Percentiles rank a stretch among this genome's conserved stretches.
These are phyloP conservation scores for Pterula multifida DNA, from an alignment of 1,284 basidiomycete genomes.

Conservation along the genomic window DNA sequence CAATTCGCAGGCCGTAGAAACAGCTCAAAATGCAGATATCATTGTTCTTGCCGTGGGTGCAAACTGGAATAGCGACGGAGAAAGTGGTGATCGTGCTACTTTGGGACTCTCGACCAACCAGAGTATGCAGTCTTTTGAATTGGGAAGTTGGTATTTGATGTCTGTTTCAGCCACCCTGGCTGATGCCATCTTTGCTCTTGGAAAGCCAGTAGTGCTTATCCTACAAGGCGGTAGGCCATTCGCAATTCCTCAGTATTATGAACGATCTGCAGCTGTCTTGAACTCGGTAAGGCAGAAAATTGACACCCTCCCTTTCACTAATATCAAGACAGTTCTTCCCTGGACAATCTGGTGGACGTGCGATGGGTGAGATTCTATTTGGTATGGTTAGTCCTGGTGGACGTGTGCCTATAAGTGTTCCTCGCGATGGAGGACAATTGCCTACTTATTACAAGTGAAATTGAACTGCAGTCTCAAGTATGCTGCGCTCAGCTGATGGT, in stretches of 20 bases:
- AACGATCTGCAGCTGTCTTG: slow-evolving; percentile 14
- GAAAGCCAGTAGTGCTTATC: slow-evolving; percentile 17
- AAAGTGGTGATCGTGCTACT: slow-evolving; percentile 18
- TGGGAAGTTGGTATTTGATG: neutral
- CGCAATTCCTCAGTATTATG: slow-evolving; percentile 17
- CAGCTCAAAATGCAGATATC: slow-evolving; percentile 16
- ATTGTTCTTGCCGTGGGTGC: slow-evolving; percentile 19
- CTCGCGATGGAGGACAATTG: slow-evolving; percentile 14
- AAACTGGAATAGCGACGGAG: slow-evolving; percentile 19
- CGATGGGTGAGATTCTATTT: slow-evolving; percentile 17
- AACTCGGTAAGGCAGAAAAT: slow-evolving; percentile 13
- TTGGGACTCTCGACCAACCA: slow-evolving; percentile 17
- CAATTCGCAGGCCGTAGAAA: slow-evolving; percentile 12
- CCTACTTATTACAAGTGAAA: slow-evolving; percentile 18
- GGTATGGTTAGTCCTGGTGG: slow-evolving; percentile 18
- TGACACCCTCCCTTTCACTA: neutral
- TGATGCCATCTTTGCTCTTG: slow-evolving; percentile 16
- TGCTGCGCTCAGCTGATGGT: neutral
- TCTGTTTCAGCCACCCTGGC: slow-evolving; percentile 14
- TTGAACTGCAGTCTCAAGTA: neutral
- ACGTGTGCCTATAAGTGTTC: slow-evolving; percentile 17
- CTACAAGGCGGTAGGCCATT: slow-evolving; percentile 18
- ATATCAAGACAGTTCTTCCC: slow-evolving; percentile 16
- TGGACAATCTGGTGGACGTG: slow-evolving; percentile 18
- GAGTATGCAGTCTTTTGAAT: slow-evolving; percentile 9